These are phyloP conservation scores for Anacardium occidentale DNA, from an alignment of 345 rosid genomes.

Conservation along the genomic window DNA sequence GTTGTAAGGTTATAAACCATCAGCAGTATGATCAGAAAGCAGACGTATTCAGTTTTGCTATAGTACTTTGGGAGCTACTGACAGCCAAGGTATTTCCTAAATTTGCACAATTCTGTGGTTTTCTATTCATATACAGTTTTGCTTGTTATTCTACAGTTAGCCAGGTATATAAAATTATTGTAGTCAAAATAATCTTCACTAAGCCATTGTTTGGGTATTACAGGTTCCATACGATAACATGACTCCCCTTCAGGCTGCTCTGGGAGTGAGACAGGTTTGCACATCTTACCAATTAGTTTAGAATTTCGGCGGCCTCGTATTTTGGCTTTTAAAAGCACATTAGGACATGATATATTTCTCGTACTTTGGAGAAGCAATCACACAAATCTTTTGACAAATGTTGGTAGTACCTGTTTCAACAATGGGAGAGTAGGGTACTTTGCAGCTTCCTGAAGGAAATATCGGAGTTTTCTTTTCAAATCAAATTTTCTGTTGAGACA, in stretches of 20 bases:
- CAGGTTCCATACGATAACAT: conserved; percentile 65
- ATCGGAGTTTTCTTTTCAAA: too few relatives aligned
- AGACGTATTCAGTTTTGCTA: conserved; percentile 72
- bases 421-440: too few relatives aligned
- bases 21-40: conserved; percentile 71
- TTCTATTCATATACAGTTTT: background rate
- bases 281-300: background rate
- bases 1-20: conserved; percentile 64
- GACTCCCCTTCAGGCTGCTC: conserved; percentile 79
- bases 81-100: conserved; percentile 61
- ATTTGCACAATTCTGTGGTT: background rate
- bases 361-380: too few relatives aligned
- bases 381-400: too few relatives aligned
- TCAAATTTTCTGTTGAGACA: too few relatives aligned
- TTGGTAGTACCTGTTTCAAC: too few relatives aligned
- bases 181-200: conserved; percentile 5
- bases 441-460: too few relatives aligned
- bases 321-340: background rate
- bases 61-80: conserved; percentile 75
- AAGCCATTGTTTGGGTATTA: conserved; percentile 6
- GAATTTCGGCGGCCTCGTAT: background rate
- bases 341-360: background rate
- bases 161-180: conserved; percentile 1
- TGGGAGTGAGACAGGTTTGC: conserved; percentile 74
- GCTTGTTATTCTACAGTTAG: too few relatives aligned